Conservation (phyloP, 2,329 filamentous ascomycete species). For the Pleoardoris graminearum region DNA sequence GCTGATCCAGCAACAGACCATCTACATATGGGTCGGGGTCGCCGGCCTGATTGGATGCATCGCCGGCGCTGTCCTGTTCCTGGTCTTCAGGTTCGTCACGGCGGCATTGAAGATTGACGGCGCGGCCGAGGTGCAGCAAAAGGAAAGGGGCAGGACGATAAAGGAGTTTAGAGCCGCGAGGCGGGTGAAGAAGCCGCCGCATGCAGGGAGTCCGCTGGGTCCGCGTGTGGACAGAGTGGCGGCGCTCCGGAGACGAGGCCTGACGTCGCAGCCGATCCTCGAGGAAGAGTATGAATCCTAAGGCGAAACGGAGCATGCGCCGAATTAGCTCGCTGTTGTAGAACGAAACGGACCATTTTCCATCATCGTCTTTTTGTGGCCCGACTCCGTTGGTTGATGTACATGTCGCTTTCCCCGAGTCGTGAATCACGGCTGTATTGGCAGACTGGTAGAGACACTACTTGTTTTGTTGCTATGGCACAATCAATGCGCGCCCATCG, state of each 20-base stretch:
- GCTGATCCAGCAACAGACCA: slow-evolving; percentile 47
- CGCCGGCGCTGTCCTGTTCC: slow-evolving; percentile 63
- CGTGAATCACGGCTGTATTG: too few relatives aligned
- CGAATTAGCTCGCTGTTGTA: background rate
- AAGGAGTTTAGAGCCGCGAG: slow-evolving; percentile 35
- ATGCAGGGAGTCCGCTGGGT: slow-evolving; percentile 19
- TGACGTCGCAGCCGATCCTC: slow-evolving; percentile 69
- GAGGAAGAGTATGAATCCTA: slow-evolving; percentile 65
- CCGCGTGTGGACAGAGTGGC: slow-evolving; percentile 38
- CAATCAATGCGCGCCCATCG: slow-evolving; percentile 15
- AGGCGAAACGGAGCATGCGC: slow-evolving; percentile 8
- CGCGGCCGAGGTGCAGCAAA: slow-evolving; percentile 13
- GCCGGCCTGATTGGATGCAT: slow-evolving; percentile 69
- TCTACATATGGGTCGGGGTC: slow-evolving; percentile 64
- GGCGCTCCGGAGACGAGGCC: slow-evolving; percentile 44
- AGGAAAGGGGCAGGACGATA: slow-evolving; percentile 25
- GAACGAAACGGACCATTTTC: background rate
- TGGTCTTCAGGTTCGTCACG: slow-evolving; percentile 60
- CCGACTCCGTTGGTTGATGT: background rate
- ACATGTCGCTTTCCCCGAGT: background rate
- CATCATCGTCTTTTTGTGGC: background rate
- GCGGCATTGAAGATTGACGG: slow-evolving; percentile 52
- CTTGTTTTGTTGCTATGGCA: slow-evolving; percentile 15
- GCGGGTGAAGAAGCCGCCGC: slow-evolving; percentile 27
- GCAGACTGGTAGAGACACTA: slow-evolving; percentile 2